Percentiles rank a stretch among this genome's conserved stretches.
Conservation (phyloP, 164 flowering plant species). For the Stephania yunnanensis region DNA sequence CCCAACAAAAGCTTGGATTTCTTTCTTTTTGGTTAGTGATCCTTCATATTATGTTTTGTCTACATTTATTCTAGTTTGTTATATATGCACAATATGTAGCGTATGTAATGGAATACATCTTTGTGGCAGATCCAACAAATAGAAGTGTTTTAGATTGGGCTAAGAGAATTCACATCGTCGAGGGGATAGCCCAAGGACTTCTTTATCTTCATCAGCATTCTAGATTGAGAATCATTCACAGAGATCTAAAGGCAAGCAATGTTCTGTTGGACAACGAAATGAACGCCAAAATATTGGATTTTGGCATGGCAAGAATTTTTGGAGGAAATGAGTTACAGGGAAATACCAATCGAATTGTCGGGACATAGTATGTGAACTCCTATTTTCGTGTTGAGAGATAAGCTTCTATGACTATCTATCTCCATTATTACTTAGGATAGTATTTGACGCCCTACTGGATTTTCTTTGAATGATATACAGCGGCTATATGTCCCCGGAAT, state of each 20-base stretch:
- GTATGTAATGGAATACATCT: neutral
- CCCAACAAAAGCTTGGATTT: too few species aligned
- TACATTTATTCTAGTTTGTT: too few species aligned
- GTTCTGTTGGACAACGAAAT: neutral
- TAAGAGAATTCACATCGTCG: neutral
- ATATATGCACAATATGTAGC: neutral
- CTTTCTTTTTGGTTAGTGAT: too few species aligned
- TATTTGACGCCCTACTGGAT: neutral
- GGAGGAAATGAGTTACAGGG: neutral
- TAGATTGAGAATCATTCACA: neutral
- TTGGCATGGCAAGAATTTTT: neutral
- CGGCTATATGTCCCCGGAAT: neutral
- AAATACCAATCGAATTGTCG: neutral
- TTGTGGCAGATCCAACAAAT: neutral
- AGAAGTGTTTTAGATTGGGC: neutral
- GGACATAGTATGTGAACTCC: neutral
- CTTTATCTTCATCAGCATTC: slow-evolving; percentile 1
- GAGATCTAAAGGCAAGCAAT: neutral
- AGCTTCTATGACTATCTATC: neutral
- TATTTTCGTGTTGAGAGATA: neutral
- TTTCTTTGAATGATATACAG: neutral
- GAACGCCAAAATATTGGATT: neutral
- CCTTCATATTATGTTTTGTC: neutral
- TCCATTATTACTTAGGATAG: neutral
- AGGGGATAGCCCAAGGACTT: slow-evolving; percentile 3